A percentile compares a stretch with the other conserved stretches of the same genome.
These are phyloP conservation scores for Paracorniculantispora psalliotae DNA, from an alignment of 2,329 filamentous ascomycete genomes.

Conservation along the genomic window DNA sequence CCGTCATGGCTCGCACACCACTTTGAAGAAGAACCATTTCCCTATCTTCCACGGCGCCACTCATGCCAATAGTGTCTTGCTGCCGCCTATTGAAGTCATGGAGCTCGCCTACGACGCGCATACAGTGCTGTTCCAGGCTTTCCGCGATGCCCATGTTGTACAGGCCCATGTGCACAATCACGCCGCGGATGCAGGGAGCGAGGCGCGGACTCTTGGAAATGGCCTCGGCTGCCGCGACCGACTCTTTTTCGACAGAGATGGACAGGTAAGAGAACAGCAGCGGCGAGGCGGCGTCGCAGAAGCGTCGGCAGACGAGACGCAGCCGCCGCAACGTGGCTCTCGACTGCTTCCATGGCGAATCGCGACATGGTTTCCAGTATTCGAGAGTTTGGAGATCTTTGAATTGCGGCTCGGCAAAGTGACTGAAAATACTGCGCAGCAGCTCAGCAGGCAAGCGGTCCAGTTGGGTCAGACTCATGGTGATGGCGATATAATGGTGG, in stretches of 20 bases:
- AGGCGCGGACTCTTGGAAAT: background rate
- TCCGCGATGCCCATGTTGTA: background rate
- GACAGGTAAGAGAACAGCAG: background rate
- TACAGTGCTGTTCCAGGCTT: background rate
- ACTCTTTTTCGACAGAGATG: background rate
- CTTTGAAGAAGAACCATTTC: no score
- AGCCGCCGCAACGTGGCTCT: background rate
- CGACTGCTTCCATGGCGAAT: background rate
- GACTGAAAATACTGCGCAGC: background rate
- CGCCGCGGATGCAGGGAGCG: background rate
- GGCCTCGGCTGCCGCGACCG: background rate
- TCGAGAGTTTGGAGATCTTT: background rate
- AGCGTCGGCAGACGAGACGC: background rate
- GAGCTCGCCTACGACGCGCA: background rate
- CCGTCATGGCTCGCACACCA: no score
- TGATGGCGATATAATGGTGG: background rate
- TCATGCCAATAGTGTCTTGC: no score
- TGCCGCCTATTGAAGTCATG: background rate
- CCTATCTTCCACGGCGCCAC: no score
- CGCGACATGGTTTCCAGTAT: background rate
- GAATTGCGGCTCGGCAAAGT: background rate
- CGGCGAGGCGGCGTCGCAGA: background rate
- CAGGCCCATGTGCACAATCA: background rate
- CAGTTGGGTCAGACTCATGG: background rate
- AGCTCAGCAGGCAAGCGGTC: background rate